phyloP scores from a whole-genome alignment of 2,329 filamentous ascomycete species.

The Chaetomium sp. region DNA sequence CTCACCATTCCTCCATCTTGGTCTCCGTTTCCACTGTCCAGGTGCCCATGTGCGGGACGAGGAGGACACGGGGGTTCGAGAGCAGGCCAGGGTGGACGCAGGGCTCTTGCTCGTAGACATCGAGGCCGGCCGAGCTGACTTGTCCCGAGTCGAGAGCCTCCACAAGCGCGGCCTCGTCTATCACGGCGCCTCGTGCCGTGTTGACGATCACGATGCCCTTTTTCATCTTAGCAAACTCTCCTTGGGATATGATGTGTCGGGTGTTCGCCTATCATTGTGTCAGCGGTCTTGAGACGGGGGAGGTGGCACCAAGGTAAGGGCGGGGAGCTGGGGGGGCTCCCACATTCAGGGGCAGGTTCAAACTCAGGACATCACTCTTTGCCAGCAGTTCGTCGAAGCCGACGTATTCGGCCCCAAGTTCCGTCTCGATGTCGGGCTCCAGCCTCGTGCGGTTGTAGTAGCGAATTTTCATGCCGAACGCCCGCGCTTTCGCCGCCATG shows the following conservation, averaged over 20 bases:
- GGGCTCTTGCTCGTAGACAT: conserved; percentile 84
- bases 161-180: conserved; percentile 80
- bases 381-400: conserved; percentile 71
- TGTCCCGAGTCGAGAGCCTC: conserved; percentile 69
- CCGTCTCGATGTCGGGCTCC: conserved; percentile 52
- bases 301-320: neutral
- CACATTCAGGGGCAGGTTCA: conserved; percentile 82
- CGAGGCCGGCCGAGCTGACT: conserved; percentile 71
- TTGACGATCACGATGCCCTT: conserved; percentile 75
- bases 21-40: conserved; percentile 68
- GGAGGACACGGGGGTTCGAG: conserved; percentile 68
- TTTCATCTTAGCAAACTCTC: conserved; percentile 78
- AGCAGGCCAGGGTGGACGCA: conserved; percentile 72
- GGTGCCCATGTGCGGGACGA: conserved; percentile 86
- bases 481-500: conserved; percentile 71
- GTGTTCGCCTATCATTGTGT: conserved; percentile 56
- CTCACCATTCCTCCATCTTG: conserved; percentile 69
- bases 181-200: conserved; percentile 79
- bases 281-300: neutral
- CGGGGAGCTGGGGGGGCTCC: conserved; percentile 37
- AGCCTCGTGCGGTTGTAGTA: conserved; percentile 74
- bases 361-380: conserved; percentile 73
- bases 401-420: conserved; percentile 66
- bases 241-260: conserved; percentile 71
- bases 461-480: conserved; percentile 73